phyloP scores from a whole-genome alignment of 2,329 filamentous ascomycete species.

The Paracorniculantispora psalliotae region DNA sequence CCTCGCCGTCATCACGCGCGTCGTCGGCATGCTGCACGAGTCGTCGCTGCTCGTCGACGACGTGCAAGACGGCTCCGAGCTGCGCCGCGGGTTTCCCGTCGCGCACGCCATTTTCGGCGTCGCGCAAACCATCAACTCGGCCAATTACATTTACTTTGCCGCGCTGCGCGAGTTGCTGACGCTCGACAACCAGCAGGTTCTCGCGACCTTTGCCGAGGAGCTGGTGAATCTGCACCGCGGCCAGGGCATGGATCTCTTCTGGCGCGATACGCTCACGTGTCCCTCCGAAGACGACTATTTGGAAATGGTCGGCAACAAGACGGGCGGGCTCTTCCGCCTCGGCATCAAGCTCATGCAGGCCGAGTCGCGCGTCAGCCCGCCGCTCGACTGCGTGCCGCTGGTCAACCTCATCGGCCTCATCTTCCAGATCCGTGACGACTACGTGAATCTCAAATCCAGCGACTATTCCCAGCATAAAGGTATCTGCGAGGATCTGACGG shows the following conservation, averaged over 20 bases:
- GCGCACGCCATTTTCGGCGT: slow-evolving; percentile 81
- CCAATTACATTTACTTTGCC: slow-evolving; percentile 84
- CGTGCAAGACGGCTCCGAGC: slow-evolving; percentile 73
- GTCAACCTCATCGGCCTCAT: slow-evolving; percentile 81
- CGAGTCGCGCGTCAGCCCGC: slow-evolving; percentile 44
- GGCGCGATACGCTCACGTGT: slow-evolving; percentile 79
- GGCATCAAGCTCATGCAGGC: slow-evolving; percentile 87
- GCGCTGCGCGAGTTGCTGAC: slow-evolving; percentile 70
- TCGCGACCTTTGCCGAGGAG: slow-evolving; percentile 75
- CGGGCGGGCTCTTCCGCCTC: slow-evolving; percentile 77
- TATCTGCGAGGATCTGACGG: slow-evolving; percentile 89
- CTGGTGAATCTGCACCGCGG: slow-evolving; percentile 79
- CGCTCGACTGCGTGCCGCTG: slow-evolving; percentile 71
- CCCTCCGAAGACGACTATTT: slow-evolving; percentile 85
- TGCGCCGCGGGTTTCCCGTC: slow-evolving; percentile 75
- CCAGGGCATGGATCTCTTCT: slow-evolving; percentile 88
- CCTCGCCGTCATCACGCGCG: slow-evolving; percentile 69
- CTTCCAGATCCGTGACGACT: slow-evolving; percentile 91
- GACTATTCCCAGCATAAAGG: slow-evolving; percentile 87
- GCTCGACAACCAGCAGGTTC: slow-evolving; percentile 61
- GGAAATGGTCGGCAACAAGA: slow-evolving; percentile 93
- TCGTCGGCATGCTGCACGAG: slow-evolving; percentile 82
- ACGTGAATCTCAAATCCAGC: slow-evolving; percentile 74
- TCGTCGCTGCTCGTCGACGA: slow-evolving; percentile 81
- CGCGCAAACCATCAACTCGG: slow-evolving; percentile 84